Evolutionary conservation across 2,329 filamentous ascomycete genomes (phyloP).

Genomic region (Fusarium subglutinans): DNA sequence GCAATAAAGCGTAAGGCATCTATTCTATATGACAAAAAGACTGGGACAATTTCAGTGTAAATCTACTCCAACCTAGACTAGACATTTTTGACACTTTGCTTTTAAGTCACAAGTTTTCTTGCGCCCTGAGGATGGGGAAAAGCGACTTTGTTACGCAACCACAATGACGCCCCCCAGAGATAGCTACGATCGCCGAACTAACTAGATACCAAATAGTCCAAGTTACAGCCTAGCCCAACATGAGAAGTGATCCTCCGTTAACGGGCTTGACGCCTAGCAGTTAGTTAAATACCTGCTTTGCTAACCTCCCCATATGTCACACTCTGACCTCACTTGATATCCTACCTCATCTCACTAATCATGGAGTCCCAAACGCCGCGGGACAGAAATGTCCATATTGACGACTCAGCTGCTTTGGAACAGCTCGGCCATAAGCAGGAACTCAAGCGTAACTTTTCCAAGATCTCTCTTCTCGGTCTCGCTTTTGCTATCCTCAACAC

Average conservation of each 20-base stretch:
- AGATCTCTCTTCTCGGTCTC: constrained; percentile 58
- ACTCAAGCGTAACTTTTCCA: constrained; percentile 60
- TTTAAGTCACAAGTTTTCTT: not conserved
- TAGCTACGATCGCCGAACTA: constrained; percentile 14
- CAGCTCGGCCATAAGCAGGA: constrained; percentile 60
- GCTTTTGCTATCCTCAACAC: constrained; percentile 61
- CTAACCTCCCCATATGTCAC: not conserved
- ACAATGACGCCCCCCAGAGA: constrained; percentile 13
- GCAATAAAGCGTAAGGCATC: not conserved
- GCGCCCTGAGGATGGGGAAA: not conserved
- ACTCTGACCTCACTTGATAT: not conserved
- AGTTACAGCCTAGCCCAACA: constrained; percentile 21
- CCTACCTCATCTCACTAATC: not conserved
- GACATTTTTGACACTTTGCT: accelerated
- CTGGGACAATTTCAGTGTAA: accelerated
- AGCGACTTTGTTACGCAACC: constrained; percentile 34
- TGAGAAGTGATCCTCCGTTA: constrained; percentile 24
- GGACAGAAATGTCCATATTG: constrained; percentile 31
- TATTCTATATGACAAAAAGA: not conserved
- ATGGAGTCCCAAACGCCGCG: constrained; percentile 36
- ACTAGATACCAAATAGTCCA: constrained; percentile 7
- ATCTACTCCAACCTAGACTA: accelerated
- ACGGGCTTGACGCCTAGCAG: not conserved
- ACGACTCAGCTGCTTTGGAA: constrained; percentile 53
- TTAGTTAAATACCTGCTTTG: constrained; percentile 16